Conservation (phyloP, 192 early-diverging fungal species). For the Coemansia biformis region DNA sequence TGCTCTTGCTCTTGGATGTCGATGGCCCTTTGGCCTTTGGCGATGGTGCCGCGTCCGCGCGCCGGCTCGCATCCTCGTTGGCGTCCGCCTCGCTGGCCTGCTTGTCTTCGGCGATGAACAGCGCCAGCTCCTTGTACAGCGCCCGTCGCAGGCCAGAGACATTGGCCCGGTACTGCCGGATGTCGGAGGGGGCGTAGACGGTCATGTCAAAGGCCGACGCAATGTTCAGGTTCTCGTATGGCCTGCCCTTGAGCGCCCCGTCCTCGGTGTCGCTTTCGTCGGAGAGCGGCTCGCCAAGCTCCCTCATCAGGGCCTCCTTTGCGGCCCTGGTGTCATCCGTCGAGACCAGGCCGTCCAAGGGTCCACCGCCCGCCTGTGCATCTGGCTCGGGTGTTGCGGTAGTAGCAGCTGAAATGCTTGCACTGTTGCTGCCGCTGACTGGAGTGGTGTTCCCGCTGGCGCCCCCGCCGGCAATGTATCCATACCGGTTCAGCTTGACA, state of each 20-base stretch:
- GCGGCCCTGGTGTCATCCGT: slow-evolving; percentile 8
- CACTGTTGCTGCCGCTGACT: neutral
- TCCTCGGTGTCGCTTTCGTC: slow-evolving; percentile 7
- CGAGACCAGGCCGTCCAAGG: neutral
- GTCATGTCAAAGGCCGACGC: slow-evolving; percentile 39
- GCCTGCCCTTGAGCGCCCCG: neutral
- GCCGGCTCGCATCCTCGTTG: neutral
- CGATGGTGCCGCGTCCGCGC: neutral
- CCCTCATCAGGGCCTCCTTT: slow-evolving; percentile 19
- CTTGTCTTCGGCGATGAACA: slow-evolving; percentile 31
- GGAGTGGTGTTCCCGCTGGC: no score
- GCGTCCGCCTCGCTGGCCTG: neutral
- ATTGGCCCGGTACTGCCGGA: slow-evolving; percentile 15
- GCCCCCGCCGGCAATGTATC: slow-evolving; percentile 8
- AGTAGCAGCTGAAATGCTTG: neutral
- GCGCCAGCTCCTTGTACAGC: slow-evolving; percentile 22
- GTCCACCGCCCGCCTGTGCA: neutral
- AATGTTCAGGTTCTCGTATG: slow-evolving; percentile 15
- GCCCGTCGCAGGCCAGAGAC: slow-evolving; percentile 8
- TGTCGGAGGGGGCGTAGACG: slow-evolving; percentile 21
- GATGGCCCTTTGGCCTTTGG: neutral
- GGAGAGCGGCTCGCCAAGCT: slow-evolving; percentile 12
- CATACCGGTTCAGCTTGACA: slow-evolving; percentile 22
- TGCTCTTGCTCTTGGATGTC: no score
- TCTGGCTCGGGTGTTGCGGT: no score